Conservation (phyloP, 176 grass and related monocot species). For the Panicum miliaceum region DNA sequence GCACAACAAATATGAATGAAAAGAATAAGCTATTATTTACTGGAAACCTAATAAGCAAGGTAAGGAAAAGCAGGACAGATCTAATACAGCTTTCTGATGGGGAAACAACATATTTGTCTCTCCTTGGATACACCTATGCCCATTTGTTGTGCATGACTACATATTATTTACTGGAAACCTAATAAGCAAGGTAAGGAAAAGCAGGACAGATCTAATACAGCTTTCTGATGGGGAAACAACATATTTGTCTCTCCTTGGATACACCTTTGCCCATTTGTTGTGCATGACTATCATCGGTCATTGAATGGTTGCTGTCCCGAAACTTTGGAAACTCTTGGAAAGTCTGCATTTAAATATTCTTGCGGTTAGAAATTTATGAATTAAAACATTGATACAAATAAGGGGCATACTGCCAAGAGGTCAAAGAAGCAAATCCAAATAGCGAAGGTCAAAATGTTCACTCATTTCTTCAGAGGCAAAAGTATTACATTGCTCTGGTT, state of each 20-base stretch:
- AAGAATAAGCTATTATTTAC: constrained; percentile 49
- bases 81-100: constrained; percentile 46
- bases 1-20: constrained; percentile 2
- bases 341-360: constrained; percentile 27
- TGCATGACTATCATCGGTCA: background rate
- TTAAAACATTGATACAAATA: background rate
- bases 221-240: constrained; percentile 58
- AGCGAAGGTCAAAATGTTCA: background rate
- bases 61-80: background rate
- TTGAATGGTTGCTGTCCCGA: background rate
- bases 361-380: background rate
- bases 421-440: background rate
- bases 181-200: background rate
- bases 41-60: background rate
- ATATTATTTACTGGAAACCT: constrained; percentile 44
- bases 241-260: constrained; percentile 45
- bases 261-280: constrained; percentile 21
- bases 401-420: background rate
- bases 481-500: background rate
- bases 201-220: background rate
- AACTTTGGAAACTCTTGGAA: background rate
- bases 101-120: constrained; percentile 53
- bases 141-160: constrained; percentile 1
- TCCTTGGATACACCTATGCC: constrained; percentile 35
- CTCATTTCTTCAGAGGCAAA: background rate